Percentiles rank a stretch among this genome's conserved stretches.
phyloP scores from a whole-genome alignment of 2,329 filamentous ascomycete species.

The Pseudogymnoascus sp. region DNA sequence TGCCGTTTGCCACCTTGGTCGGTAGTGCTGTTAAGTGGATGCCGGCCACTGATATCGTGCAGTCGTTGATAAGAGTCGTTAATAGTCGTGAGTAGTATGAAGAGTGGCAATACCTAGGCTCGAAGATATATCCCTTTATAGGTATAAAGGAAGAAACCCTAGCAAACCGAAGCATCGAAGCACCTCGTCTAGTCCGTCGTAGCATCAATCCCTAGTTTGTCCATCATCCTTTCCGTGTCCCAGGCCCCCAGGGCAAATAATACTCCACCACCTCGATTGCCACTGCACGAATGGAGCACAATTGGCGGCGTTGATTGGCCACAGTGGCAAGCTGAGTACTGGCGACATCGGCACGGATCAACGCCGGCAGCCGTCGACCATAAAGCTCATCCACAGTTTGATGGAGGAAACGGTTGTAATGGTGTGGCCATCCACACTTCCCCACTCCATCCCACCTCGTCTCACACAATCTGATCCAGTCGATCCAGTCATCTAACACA shows the following conservation, averaged over 20 bases:
- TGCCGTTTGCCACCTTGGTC: background rate
- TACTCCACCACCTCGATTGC: background rate
- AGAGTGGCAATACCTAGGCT: background rate
- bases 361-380: background rate
- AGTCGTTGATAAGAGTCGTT: background rate
- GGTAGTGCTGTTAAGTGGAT: background rate
- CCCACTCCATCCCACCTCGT: background rate
- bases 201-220: background rate
- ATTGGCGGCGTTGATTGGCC: background rate
- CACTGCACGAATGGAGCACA: background rate
- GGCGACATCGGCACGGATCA: constrained; percentile 1
- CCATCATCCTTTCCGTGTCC: background rate
- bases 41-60: background rate
- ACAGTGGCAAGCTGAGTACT: background rate
- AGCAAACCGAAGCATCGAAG: background rate
- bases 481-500: background rate
- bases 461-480: background rate
- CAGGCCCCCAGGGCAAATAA: background rate
- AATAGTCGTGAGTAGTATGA: background rate
- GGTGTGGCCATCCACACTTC: background rate
- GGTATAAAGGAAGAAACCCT: background rate
- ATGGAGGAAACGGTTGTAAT: background rate
- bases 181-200: background rate
- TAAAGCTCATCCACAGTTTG: background rate
- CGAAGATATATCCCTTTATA: constrained; percentile 1